phyloP scores from a whole-genome alignment of 805 yeast species.

The Ogataea trehaloabstinens region DNA sequence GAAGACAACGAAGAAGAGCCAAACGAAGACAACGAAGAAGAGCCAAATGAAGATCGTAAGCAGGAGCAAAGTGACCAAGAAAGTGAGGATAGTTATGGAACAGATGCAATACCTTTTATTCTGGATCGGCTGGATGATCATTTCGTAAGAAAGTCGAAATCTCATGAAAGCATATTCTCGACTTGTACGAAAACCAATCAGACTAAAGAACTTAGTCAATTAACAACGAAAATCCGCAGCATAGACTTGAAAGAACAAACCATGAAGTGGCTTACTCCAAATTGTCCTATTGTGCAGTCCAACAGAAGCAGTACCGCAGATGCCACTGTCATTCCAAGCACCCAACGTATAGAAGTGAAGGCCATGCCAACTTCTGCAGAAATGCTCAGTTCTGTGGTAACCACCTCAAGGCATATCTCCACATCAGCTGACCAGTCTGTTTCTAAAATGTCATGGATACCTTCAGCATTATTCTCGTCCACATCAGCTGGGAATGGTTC shows the following conservation, averaged over 20 bases:
- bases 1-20: constrained; percentile 3
- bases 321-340: background rate
- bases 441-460: constrained; percentile 6
- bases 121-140: constrained; percentile 10
- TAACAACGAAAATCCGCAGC: constrained; percentile 3
- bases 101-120: constrained; percentile 22
- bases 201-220: background rate
- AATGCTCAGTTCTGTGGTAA: constrained; percentile 9
- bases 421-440: background rate
- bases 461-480: constrained; percentile 4
- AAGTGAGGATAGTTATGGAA: constrained; percentile 26
- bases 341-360: constrained; percentile 1
- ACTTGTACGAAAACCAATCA: constrained; percentile 1
- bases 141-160: constrained; percentile 17
- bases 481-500: background rate
- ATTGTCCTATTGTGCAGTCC: constrained; percentile 20
- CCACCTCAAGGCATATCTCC: background rate
- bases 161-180: constrained; percentile 31
- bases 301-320: constrained; percentile 3
- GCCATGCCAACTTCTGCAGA: constrained; percentile 10
- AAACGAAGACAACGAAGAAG: constrained; percentile 3
- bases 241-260: constrained; percentile 28
- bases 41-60: constrained; percentile 1
- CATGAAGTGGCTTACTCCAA: constrained; percentile 32
- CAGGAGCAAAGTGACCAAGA: constrained; percentile 3